Base-by-base conservation (phyloP, 2,329 filamentous ascomycete genomes). In the Cercospora sp. region DNA sequence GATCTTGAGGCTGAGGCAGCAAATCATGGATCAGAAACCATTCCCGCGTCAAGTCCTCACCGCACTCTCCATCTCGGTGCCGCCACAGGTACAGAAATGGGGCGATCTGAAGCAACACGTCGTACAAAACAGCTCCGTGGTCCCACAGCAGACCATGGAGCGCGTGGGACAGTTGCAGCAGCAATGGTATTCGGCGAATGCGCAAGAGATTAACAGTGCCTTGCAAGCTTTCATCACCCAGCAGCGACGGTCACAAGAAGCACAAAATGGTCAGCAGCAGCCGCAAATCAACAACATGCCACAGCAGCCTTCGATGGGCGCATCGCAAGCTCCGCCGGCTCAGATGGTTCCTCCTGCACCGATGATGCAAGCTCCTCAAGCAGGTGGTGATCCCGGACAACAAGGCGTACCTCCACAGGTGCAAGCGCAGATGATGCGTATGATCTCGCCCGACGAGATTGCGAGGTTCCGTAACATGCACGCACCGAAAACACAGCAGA, bases 61-160 rank as follows among this genome's bases (percentile, higher is more conserved):
- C 13, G 55, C 67, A 48, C 59, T 70, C 4, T 64, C 63, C 31
- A 70, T 71, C 42, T 68, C 69, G 9, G 72, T 86, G 9, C 86
- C 86, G 5, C 82, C 82, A 30, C 77, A 83, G 12, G 79, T 88
- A 26, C 84, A 82, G 71, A 84, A 82, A 2, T 89, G 87, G 87
- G 82, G 82, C 8, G 83, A 87, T 65, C 78, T 89, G 6, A 88
- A 88, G 75, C 78, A 83, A 63, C 86, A 85, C 80, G 82, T 83
- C 16, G 73, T 75, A 30, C 78, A 82, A 53, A 87, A 87, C 65
- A 78, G 79, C 16, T 78, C 79, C 59, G 77, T 79, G 5, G 71
- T 84, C 59, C 81, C 79, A 18, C 79, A 78, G 9, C 78, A 80
- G 3, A 81, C 80, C 55, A 64, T 81, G 18, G 71, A 78, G 5